These are phyloP conservation scores for Torrubiella hemipterigena DNA, from an alignment of 2,329 filamentous ascomycete genomes.

Conservation along the genomic window DNA sequence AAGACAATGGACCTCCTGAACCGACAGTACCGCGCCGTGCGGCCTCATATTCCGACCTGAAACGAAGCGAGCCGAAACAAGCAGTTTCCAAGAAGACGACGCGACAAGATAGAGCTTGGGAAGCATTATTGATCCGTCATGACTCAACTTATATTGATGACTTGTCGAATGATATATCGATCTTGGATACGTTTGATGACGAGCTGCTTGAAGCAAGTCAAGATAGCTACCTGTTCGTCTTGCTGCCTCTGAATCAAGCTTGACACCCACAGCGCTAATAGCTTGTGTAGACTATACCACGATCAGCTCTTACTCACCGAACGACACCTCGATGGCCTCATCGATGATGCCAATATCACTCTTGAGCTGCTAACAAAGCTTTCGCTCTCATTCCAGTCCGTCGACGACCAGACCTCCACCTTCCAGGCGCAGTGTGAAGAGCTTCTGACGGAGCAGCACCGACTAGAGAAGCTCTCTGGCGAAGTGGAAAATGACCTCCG, in stretches of 20 bases:
- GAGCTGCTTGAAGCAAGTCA: constrained; percentile 72
- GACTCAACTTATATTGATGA: background rate
- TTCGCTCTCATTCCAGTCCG: constrained; percentile 74
- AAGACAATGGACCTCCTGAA: constrained; percentile 49
- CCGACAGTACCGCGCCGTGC: constrained; percentile 54
- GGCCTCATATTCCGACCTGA: constrained; percentile 51
- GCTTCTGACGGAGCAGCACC: constrained; percentile 68
- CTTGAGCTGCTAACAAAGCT: constrained; percentile 66
- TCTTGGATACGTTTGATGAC: constrained; percentile 49
- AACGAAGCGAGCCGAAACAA: constrained; percentile 20
- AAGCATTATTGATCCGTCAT: constrained; percentile 32
- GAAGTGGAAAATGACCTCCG: constrained; percentile 82
- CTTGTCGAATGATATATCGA: constrained; percentile 13
- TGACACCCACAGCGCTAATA: constrained; percentile 17
- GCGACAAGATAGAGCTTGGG: constrained; percentile 32
- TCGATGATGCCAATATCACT: constrained; percentile 65
- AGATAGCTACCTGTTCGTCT: constrained; percentile 64
- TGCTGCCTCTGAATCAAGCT: background rate
- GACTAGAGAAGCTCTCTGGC: constrained; percentile 67
- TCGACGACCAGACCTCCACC: constrained; percentile 82
- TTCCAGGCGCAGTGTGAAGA: constrained; percentile 91
- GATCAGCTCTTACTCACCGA: constrained; percentile 74
- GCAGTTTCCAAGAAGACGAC: constrained; percentile 20
- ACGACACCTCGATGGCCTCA: constrained; percentile 67
- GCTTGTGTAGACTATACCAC: constrained; percentile 58